These are phyloP conservation scores for Fusarium sp. DNA, from an alignment of 2,329 filamentous ascomycete genomes.

Conservation along the genomic window DNA sequence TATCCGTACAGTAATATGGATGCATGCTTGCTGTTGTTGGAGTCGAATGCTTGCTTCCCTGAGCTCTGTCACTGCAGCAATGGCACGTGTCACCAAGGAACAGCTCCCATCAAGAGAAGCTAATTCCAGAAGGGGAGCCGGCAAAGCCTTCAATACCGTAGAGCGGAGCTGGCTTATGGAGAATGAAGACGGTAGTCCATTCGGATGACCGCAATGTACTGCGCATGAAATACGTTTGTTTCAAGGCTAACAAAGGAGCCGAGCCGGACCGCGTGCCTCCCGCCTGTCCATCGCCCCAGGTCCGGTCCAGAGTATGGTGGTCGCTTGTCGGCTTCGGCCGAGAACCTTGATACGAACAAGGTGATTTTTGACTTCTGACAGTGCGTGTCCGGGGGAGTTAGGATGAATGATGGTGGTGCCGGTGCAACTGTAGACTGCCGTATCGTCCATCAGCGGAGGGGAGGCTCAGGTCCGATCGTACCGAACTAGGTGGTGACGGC, in stretches of 20 bases:
- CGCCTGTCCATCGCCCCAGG: slow-evolving; percentile 33
- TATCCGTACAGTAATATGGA: not conserved
- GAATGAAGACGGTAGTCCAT: slow-evolving; percentile 13
- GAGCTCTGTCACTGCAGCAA: slow-evolving; percentile 6
- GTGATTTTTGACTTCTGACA: slow-evolving; percentile 11
- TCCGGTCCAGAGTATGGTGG: slow-evolving; percentile 25
- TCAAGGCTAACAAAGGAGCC: slow-evolving; percentile 38
- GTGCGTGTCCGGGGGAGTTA: not conserved
- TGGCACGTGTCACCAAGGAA: slow-evolving; percentile 25
- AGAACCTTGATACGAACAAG: slow-evolving; percentile 18
- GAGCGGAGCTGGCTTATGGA: slow-evolving; percentile 31
- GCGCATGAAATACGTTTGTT: slow-evolving; percentile 9
- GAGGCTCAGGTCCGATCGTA: not conserved
- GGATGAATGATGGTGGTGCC: not conserved
- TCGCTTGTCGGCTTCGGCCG: slow-evolving; percentile 31
- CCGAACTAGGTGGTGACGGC: not conserved
- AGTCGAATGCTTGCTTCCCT: not conserved
- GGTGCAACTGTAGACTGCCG: slow-evolving; percentile 10
- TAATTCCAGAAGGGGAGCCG: slow-evolving; percentile 21
- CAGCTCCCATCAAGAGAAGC: slow-evolving; percentile 8
- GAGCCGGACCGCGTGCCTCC: slow-evolving; percentile 42
- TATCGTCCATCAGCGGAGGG: not conserved
- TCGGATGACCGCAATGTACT: not conserved
- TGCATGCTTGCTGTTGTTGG: not conserved
- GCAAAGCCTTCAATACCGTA: slow-evolving; percentile 16